Conservation (phyloP, 2,329 filamentous ascomycete genomes). For the Colletotrichum sublineola region DNA sequence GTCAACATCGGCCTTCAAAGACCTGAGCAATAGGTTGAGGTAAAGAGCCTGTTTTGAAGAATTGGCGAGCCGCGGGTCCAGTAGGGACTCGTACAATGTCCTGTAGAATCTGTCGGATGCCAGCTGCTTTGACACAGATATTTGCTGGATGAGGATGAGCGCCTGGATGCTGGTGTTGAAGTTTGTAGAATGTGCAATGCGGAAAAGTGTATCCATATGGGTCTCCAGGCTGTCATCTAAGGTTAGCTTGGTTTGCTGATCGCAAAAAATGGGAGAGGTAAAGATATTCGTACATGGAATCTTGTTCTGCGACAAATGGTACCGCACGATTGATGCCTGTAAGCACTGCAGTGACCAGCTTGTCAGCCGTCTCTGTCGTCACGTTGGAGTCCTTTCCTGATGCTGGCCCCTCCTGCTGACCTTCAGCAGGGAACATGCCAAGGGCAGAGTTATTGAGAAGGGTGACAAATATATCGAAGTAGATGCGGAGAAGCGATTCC, state of each 20-base stretch:
- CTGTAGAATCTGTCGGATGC: conserved; percentile 93
- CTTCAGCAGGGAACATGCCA: conserved; percentile 24
- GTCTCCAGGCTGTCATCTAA: conserved; percentile 74
- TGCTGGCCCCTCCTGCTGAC: conserved; percentile 3
- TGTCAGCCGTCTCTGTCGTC: conserved; percentile 82
- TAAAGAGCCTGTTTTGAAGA: conserved; percentile 98
- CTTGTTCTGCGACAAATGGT: conserved; percentile 88
- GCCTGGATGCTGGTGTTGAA: conserved; percentile 99
- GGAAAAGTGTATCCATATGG: conserved; percentile 94
- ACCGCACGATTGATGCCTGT: conserved; percentile 97
- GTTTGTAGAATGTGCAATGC: conserved; percentile 96
- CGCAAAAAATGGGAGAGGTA: conserved; percentile 40
- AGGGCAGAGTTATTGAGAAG: conserved; percentile 71
- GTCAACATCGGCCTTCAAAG: conserved; percentile 91
- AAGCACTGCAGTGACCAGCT: conserved; percentile 90
- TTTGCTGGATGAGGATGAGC: conserved; percentile 92
- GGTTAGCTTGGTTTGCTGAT: neutral
- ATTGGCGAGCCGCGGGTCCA: conserved; percentile 88
- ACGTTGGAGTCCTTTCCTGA: conserved; percentile 36
- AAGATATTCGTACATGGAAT: conserved; percentile 71
- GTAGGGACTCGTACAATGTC: conserved; percentile 92
- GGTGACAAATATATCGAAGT: conserved; percentile 89
- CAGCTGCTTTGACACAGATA: conserved; percentile 83
- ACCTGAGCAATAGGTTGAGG: conserved; percentile 89
- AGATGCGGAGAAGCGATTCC: conserved; percentile 86